phyloP scores from a whole-genome alignment of 345 rosid genomes.

The Salix arbutifolia region DNA sequence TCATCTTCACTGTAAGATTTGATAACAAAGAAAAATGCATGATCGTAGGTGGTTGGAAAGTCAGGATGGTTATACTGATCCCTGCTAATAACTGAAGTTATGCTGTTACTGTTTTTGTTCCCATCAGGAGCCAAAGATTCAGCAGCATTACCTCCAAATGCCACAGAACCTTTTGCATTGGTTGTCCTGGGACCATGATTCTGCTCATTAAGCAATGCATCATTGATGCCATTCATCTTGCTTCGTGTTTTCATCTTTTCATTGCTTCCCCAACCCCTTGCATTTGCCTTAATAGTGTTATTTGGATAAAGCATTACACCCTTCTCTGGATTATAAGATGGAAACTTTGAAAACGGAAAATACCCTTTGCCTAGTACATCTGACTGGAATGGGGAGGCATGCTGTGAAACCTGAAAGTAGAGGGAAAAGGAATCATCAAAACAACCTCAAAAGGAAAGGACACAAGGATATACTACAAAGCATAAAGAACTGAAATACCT shows the following conservation, averaged over 20 bases:
- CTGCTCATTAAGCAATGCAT: slow-evolving; percentile 26
- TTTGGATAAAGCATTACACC: slow-evolving; percentile 22
- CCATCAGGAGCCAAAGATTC: slow-evolving; percentile 25
- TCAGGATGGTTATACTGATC: slow-evolving; percentile 49
- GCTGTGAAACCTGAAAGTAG: slow-evolving; percentile 10
- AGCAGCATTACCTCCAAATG: slow-evolving; percentile 16
- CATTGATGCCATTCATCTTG: slow-evolving; percentile 22
- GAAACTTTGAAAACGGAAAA: slow-evolving; percentile 21
- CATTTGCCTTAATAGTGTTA: slow-evolving; percentile 25
- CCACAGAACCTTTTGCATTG: slow-evolving; percentile 16
- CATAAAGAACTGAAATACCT: slow-evolving; percentile 21
- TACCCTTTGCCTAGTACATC: slow-evolving; percentile 19
- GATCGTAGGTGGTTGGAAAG: slow-evolving; percentile 44
- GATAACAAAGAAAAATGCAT: slow-evolving; percentile 55
- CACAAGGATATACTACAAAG: not conserved
- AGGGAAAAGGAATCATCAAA: not conserved
- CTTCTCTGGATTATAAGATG: slow-evolving; percentile 36
- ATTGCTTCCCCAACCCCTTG: slow-evolving; percentile 26
- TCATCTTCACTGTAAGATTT: slow-evolving; percentile 72
- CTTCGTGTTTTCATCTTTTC: slow-evolving; percentile 38
- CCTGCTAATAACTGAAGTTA: slow-evolving; percentile 31
- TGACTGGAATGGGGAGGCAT: slow-evolving; percentile 20
- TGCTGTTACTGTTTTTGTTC: slow-evolving; percentile 32
- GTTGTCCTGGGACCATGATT: slow-evolving; percentile 30
- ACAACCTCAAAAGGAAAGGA: not conserved